Evolutionary conservation across 129 eudicot species (phyloP).

Genomic region (Flaveria brownii): DNA sequence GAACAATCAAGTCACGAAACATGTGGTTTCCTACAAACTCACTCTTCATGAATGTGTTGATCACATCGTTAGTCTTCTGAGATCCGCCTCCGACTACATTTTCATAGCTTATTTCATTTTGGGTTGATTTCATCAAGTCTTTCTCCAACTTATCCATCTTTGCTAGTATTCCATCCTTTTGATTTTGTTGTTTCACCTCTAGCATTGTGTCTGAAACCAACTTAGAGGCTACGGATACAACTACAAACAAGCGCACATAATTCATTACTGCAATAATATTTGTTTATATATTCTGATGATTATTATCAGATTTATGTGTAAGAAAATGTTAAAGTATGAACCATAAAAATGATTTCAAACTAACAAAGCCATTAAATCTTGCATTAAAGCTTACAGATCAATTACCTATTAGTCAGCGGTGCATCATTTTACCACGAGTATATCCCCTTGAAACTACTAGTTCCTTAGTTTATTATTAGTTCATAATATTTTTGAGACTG

Average conservation of each 20-base stretch:
- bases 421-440: too few relatives aligned
- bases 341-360: too few relatives aligned
- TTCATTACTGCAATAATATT: background rate
- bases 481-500: too few relatives aligned
- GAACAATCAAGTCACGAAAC: conserved; percentile 30
- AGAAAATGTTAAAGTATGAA: too few relatives aligned
- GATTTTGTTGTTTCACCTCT: conserved; percentile 24
- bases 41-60: conserved; percentile 20
- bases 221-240: conserved; percentile 24
- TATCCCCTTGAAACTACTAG: too few relatives aligned
- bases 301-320: too few relatives aligned
- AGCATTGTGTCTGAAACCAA: conserved; percentile 28
- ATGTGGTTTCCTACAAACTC: conserved; percentile 30
- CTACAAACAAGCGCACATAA: conserved; percentile 8
- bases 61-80: conserved; percentile 14
- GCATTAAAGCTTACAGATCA: too few relatives aligned
- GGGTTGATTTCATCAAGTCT: conserved; percentile 22
- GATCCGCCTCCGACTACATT: conserved; percentile 1
- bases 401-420: too few relatives aligned
- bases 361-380: too few relatives aligned
- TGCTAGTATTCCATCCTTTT: conserved; percentile 20
- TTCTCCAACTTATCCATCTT: conserved; percentile 26
- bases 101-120: background rate
- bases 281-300: too few relatives aligned
- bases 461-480: too few relatives aligned